phyloP scores from a whole-genome alignment of 2,329 filamentous ascomycete species.

The Aplosporella prunicola region DNA sequence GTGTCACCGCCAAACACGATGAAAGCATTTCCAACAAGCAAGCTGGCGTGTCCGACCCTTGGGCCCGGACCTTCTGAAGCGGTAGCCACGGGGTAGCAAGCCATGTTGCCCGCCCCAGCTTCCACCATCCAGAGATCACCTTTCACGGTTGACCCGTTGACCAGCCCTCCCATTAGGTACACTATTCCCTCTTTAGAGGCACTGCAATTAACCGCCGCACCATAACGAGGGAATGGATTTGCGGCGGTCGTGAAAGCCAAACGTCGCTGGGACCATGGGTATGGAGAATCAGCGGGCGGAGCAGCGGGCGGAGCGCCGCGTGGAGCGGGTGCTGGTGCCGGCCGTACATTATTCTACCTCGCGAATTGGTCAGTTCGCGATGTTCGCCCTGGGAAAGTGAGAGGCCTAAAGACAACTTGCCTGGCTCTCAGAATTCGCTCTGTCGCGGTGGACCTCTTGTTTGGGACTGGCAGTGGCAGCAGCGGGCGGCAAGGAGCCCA shows the following conservation, averaged over 20 bases:
- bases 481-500: slow-evolving; percentile 58
- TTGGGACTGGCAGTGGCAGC: slow-evolving; percentile 52
- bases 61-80: slow-evolving; percentile 91
- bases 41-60: slow-evolving; percentile 84
- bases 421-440: slow-evolving; percentile 43
- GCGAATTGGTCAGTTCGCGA: too few relatives aligned
- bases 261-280: slow-evolving; percentile 89
- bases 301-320: too few relatives aligned
- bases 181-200: slow-evolving; percentile 95
- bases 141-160: slow-evolving; percentile 91
- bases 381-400: too few relatives aligned
- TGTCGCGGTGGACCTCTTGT: too few relatives aligned
- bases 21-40: slow-evolving; percentile 95
- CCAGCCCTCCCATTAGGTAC: slow-evolving; percentile 93
- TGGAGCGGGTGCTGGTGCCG: slow-evolving; percentile 16
- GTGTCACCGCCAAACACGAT: slow-evolving; percentile 98
- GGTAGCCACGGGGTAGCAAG: slow-evolving; percentile 84
- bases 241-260: slow-evolving; percentile 77
- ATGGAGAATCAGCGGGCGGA: slow-evolving; percentile 69
- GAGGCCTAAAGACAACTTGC: too few relatives aligned
- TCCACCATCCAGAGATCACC: slow-evolving; percentile 98
- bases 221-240: slow-evolving; percentile 92
- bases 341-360: too few relatives aligned
- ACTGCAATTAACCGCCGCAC: slow-evolving; percentile 84
- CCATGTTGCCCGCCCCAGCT: slow-evolving; percentile 68